Evolutionary conservation across 2,329 filamentous ascomycete species (phyloP).

Genomic region (Neocucurbitaria cava): DNA sequence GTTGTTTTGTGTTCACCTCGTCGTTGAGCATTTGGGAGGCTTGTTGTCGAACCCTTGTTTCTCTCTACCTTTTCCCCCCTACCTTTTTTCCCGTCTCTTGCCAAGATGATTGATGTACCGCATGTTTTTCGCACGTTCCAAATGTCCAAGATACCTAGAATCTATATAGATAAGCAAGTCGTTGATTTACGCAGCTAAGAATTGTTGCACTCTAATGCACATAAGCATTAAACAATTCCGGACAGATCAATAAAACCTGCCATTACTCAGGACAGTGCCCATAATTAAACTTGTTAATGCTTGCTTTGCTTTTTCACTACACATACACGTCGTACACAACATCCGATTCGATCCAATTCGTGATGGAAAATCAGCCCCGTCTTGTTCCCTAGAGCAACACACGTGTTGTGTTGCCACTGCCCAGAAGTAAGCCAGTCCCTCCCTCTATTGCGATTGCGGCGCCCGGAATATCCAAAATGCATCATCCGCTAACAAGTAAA

Average conservation of each 20-base stretch:
- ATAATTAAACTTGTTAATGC: conserved; percentile 15
- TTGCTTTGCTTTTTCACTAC: conserved; percentile 16
- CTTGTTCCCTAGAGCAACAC: conserved; percentile 17
- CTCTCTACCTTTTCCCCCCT: no score
- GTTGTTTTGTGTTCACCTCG: neutral
- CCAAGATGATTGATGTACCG: no score
- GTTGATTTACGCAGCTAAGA: neutral
- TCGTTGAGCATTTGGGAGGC: neutral
- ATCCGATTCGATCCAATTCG: neutral
- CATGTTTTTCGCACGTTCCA: neutral
- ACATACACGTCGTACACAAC: no score
- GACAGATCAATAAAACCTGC: neutral
- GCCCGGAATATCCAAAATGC: conserved; percentile 23
- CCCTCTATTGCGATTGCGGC: conserved; percentile 32
- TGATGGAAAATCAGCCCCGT: neutral
- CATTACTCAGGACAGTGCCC: neutral
- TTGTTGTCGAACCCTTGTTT: no score
- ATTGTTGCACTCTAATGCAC: neutral
- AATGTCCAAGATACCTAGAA: conserved; percentile 1
- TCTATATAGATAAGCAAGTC: neutral
- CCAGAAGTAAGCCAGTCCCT: no score
- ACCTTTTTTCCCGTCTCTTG: no score
- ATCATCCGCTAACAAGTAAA: conserved; percentile 13
- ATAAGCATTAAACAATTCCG: no score
- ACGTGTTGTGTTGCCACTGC: no score